Base-by-base conservation (phyloP, 78 protist genomes). In the Creolimax fragrantissima region DNA sequence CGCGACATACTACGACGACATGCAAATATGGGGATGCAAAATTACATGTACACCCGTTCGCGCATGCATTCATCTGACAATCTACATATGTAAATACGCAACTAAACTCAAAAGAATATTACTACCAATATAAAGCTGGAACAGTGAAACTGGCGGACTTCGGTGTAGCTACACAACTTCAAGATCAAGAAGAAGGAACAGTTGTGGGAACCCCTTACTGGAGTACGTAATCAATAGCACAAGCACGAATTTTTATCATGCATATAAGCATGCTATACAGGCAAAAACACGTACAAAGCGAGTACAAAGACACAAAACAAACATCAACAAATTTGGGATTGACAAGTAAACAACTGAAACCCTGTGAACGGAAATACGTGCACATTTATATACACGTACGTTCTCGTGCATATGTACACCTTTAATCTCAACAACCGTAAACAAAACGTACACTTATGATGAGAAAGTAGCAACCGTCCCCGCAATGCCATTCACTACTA, bases 161-260 rank as follows among this genome's bases (percentile, higher is more conserved):
- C 92, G 99, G 99, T 42, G 96, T 97, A 6, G 98, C 99, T 17
- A 93, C 97, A n/a, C 85, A 93, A 89, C 47, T 95, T 41, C 96
- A 45, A 39, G 97, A 96, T 88, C 67, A 36, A 5, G 92, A 47
- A 5, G 93, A 84, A 11, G 94, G 91, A 7, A 94, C 90, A 2
- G 98, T 97, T 11, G 99, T 95, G 2, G 99, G 99, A 3, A 97
- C 98, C 3, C 98, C 99, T 2, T 97, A 96, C 86, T 98, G 99
- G 99, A 98, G 95, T 94, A 39, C 3, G 92, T 92, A 47, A n/a
- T n/a, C n/a, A n/a, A n/a, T n/a, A n/a, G n/a, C 3, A 17, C 83
- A 94, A 89, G 89, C 85, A 2, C 36, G 3, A 2, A 74, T 90
- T 6, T 93, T 2, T 32, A 39, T 2, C 37, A 42, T 2, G 32